These are phyloP conservation scores for Sporothrix dimorphospora DNA, from an alignment of 2,329 filamentous ascomycete species.

Conservation along the genomic window DNA sequence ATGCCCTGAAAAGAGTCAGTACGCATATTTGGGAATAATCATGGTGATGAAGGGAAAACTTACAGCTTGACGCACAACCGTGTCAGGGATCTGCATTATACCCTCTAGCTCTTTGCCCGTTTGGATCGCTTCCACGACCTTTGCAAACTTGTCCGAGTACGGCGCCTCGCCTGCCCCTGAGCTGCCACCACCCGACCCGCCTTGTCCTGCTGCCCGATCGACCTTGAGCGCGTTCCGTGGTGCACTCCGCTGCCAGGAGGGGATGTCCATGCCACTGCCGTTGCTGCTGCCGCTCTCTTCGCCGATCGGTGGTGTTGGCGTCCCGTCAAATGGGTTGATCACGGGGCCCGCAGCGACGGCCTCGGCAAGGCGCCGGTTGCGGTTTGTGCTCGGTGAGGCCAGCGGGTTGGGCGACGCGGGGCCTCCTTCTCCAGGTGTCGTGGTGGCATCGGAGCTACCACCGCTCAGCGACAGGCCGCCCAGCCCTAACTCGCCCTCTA, in stretches of 20 bases:
- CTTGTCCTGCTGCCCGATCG: constrained; percentile 38
- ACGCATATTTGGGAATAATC: background rate
- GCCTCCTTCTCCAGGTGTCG: background rate
- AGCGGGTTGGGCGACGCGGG: background rate
- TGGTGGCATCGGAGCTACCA: background rate
- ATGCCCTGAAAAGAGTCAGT: constrained; percentile 43
- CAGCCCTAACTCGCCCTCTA: background rate
- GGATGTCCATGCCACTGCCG: constrained; percentile 20
- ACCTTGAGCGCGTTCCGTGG: constrained; percentile 53
- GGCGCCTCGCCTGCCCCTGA: constrained; percentile 52
- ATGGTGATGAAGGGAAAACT: constrained; percentile 37
- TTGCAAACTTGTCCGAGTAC: constrained; percentile 81
- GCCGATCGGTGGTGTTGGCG: constrained; percentile 28
- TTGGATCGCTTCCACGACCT: constrained; percentile 84
- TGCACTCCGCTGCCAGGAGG: constrained; percentile 53
- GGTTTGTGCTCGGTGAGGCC: background rate
- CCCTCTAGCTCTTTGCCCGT: constrained; percentile 82
- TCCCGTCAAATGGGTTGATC: constrained; percentile 32
- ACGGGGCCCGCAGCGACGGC: constrained; percentile 24
- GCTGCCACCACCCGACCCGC: constrained; percentile 30
- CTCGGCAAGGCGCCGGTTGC: constrained; percentile 30
- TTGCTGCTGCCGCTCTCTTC: background rate
- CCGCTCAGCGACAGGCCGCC: background rate
- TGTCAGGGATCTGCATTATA: constrained; percentile 84
- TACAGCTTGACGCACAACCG: constrained; percentile 71